A percentile compares a stretch with the other conserved stretches of the same genome.
Conservation (phyloP, 164 flowering plant genomes). For the Annona cherimola region DNA sequence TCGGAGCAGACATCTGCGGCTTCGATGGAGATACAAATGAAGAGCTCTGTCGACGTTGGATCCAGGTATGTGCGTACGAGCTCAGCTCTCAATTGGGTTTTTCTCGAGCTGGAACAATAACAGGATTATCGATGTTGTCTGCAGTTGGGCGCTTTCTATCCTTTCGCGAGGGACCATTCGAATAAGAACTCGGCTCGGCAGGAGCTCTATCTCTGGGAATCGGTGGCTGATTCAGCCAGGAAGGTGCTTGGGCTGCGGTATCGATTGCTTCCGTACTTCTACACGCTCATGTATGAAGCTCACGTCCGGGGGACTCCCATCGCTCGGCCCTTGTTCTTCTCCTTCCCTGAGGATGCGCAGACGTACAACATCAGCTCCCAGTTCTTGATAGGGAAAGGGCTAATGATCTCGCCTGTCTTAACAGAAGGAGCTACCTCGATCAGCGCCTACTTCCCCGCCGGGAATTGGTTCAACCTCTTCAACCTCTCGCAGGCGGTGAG, state of each 20-base stretch:
- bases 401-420: conserved; percentile 70
- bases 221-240: conserved; percentile 49
- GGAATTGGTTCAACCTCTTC: conserved; percentile 73
- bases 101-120: neutral
- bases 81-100: neutral
- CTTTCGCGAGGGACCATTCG: conserved; percentile 77
- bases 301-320: conserved; percentile 57
- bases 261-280: conserved; percentile 48
- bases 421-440: conserved; percentile 41
- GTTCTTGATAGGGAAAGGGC: conserved; percentile 61
- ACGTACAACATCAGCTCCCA: conserved; percentile 59
- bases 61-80: conserved; percentile 40
- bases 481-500: conserved; percentile 36
- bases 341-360: conserved; percentile 52
- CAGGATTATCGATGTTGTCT: neutral
- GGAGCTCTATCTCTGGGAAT: conserved; percentile 78
- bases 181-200: conserved; percentile 30
- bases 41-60: conserved; percentile 82
- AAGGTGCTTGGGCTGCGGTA: conserved; percentile 48
- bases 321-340: conserved; percentile 73
- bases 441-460: conserved; percentile 67
- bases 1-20: conserved; percentile 91
- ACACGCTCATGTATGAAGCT: conserved; percentile 68
- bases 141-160: conserved; percentile 85
- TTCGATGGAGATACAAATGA: conserved; percentile 53